These are phyloP conservation scores for Chlorella vulgaris DNA, from an alignment of 139 green algal species.

Conservation along the genomic window DNA sequence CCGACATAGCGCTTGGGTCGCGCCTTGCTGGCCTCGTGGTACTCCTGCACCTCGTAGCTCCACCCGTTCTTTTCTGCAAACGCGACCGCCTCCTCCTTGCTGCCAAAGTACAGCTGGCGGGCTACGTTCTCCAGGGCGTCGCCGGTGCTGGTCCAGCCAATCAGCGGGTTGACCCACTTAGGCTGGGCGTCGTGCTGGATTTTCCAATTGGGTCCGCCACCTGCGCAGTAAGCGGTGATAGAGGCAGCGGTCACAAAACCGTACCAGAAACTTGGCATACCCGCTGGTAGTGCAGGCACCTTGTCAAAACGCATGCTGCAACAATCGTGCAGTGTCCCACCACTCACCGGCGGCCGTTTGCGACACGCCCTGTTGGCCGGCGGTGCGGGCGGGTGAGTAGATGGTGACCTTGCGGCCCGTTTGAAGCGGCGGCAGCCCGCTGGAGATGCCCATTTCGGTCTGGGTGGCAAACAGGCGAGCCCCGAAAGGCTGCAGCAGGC, in stretches of 20 bases:
- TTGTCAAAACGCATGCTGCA: no score
- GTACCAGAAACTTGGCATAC: neutral
- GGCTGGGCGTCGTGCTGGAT: constrained; percentile 72
- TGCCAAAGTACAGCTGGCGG: constrained; percentile 69
- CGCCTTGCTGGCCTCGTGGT: constrained; percentile 41
- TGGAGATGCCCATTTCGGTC: neutral
- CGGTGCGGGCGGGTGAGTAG: constrained; percentile 65
- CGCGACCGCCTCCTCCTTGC: constrained; percentile 51
- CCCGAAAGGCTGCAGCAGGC: neutral
- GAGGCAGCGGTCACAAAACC: neutral
- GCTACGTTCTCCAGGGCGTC: constrained; percentile 85
- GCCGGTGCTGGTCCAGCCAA: constrained; percentile 96
- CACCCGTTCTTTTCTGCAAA: constrained; percentile 81
- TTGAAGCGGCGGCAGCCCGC: constrained; percentile 17
- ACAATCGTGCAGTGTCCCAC: no score
- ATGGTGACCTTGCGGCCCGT: constrained; percentile 68
- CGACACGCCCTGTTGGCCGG: constrained; percentile 71
- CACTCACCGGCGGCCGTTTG: constrained; percentile 52
- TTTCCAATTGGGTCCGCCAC: constrained; percentile 70
- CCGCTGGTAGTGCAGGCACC: neutral
- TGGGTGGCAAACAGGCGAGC: constrained; percentile 8
- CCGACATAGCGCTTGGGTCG: constrained; percentile 68
- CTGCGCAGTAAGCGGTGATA: neutral
- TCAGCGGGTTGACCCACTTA: constrained; percentile 96
- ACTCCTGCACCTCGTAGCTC: constrained; percentile 74